phyloP scores from a whole-genome alignment of 148 eudicot genomes.

The Chenopodium suecicum region DNA sequence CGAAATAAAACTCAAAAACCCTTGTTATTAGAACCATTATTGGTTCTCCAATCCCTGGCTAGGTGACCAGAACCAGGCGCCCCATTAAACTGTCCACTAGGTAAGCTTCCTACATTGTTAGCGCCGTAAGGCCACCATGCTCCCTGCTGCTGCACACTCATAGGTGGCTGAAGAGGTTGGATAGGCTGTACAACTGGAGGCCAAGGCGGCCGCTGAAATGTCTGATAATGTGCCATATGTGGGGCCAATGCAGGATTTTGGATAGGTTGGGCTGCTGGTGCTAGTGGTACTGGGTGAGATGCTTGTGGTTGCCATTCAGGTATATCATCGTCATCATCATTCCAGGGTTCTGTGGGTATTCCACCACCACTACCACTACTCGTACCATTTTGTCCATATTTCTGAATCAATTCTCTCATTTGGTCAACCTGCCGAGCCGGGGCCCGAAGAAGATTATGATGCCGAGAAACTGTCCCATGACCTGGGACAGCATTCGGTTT shows the following conservation, averaged over 20 bases:
- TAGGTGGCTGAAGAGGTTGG: constrained; percentile 35
- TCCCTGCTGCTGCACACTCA: constrained; percentile 32
- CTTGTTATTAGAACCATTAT: constrained; percentile 26
- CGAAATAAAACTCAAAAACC: constrained; percentile 27
- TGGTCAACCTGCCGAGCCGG: constrained; percentile 52
- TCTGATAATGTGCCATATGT: constrained; percentile 21
- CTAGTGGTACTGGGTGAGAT: constrained; percentile 9
- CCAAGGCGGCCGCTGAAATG: constrained; percentile 19
- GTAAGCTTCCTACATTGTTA: constrained; percentile 16
- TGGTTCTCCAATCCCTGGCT: constrained; percentile 32
- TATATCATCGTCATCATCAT: constrained; percentile 85
- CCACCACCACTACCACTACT: constrained; percentile 9
- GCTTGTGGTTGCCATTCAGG: constrained; percentile 91
- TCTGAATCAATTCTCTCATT: constrained; percentile 69
- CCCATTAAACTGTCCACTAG: constrained; percentile 31
- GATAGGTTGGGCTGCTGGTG: background rate
- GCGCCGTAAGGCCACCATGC: constrained; percentile 38
- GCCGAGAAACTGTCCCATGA: constrained; percentile 11
- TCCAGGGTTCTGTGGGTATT: constrained; percentile 49
- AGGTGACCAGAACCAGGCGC: constrained; percentile 22
- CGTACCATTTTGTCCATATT: constrained; percentile 68
- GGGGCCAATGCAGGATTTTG: constrained; percentile 18
- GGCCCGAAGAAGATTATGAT: constrained; percentile 17
- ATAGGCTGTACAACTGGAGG: constrained; percentile 20
- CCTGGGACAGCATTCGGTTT: constrained; percentile 14